A percentile compares a stretch with the other conserved stretches of the same genome.
Evolutionary conservation across 441 rosid genomes (phyloP).

Genomic region (Eugenia klotzschiana): DNA sequence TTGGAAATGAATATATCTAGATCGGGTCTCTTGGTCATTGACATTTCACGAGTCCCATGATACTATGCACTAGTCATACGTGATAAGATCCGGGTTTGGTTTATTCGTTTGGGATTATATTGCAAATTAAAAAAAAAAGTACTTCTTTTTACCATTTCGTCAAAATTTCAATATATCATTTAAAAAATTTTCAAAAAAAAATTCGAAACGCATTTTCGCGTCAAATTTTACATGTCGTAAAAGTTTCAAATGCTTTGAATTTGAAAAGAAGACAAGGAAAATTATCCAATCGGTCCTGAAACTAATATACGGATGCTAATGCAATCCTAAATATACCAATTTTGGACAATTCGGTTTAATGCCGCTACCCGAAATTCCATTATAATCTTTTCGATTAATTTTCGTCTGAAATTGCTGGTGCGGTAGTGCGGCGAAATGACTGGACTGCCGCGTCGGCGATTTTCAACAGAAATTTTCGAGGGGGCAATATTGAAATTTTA

Average conservation of each 20-base stretch:
- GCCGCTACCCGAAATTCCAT: accelerated
- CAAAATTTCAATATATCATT: not conserved
- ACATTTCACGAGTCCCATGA: not conserved
- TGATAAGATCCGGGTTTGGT: not conserved
- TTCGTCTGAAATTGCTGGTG: accelerated
- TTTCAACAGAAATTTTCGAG: accelerated
- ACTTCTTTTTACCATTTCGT: not conserved
- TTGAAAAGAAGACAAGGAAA: accelerated
- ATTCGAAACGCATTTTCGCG: too few relatives aligned
- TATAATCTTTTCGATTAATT: accelerated
- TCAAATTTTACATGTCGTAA: not conserved
- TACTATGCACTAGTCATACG: not conserved
- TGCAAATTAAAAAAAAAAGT: not conserved
- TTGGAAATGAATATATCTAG: too few relatives aligned
- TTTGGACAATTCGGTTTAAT: not conserved
- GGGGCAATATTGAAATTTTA: not conserved
- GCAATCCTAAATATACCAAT: accelerated
- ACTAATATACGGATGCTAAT: accelerated
- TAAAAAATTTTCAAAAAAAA: accelerated
- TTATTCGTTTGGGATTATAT: not conserved
- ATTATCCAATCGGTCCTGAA: accelerated
- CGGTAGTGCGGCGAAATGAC: accelerated
- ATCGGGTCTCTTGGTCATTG: not conserved
- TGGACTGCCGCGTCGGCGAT: accelerated
- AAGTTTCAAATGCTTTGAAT: not conserved